Base-by-base conservation (phyloP, 139 green algal species). In the Nannochloris sp. region DNA sequence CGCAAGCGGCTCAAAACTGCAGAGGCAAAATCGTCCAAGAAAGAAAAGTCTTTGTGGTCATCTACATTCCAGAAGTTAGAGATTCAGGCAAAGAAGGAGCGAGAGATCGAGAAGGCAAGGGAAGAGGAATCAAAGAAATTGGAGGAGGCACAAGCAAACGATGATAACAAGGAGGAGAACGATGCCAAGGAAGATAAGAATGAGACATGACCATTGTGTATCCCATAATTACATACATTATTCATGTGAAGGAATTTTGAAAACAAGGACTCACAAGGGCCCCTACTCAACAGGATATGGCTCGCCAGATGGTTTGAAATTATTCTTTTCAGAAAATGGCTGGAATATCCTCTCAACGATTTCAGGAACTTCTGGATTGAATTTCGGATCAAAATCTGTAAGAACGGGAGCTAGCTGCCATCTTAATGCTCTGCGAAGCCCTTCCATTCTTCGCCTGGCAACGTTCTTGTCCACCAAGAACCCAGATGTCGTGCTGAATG, bases 361-460 rank as follows among this genome's bases (percentile, higher is more conserved):
- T 18, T 64, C 48, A 40, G 48, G 61, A 34, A 61, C 62, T 5
- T 66, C 55, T 43, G 66, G 36, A 54, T 82, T 81, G 50, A 78
- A 83, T 11, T 43, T 27, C n/a, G 71, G 67, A 57, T 80, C 69
- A 29, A 83, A 84, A 57, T 70, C 69, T 29, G 75, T 70, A 44
- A 85, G 70, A 1, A 85, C 78, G 2, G 77, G 69, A 11, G 60
- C 55, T 16, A 69, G 18, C 36, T 84, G 60, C 67, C 70, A 84
- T 19, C 61, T 48, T 4, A 84, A 43, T 19, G 67, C 67, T 5
- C 57, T 69, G 11, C 77, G 61, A 25, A 84, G 57, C 15, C n/a
- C 21, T 29, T 84, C 77, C 21, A 77, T 25, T 50, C 60, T 64
- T 15, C 53, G 25, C n/a, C 60, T 23, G 1, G 77, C 75, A 25